Conservation (phyloP, 1,284 basidiomycete genomes). For the Leccinum variabile region DNA sequence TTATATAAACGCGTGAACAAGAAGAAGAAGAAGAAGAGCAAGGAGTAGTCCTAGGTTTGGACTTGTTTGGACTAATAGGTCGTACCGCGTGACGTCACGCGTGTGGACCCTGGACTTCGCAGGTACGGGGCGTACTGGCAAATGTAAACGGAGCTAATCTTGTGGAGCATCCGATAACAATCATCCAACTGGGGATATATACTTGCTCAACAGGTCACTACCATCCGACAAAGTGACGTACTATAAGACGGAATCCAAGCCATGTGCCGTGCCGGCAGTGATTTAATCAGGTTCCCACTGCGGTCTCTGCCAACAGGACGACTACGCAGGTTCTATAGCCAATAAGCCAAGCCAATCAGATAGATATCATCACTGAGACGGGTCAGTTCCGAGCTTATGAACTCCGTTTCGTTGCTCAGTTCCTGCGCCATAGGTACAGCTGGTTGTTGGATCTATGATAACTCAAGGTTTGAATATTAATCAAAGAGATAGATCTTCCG, state of each 20-base stretch:
- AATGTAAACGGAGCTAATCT: not conserved
- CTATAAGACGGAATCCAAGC: not conserved
- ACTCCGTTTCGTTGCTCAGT: slow-evolving; percentile 2
- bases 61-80: slow-evolving; percentile 8
- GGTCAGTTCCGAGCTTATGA: slow-evolving; percentile 1
- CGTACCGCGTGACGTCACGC: slow-evolving; percentile 26
- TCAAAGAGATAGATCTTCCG: not conserved
- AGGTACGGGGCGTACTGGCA: not conserved
- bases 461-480: not conserved
- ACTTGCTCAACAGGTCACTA: not conserved
- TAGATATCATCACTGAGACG: not conserved
- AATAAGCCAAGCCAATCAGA: not conserved
- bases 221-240: slow-evolving; percentile 2
- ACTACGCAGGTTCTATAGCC: not conserved
- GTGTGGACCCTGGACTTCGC: not conserved
- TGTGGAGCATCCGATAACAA: slow-evolving; percentile 9
- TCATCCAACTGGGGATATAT: not conserved
- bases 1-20: slow-evolving; percentile 17
- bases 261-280: not conserved
- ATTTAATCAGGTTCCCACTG: not conserved
- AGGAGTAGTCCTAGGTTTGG: slow-evolving; percentile 9
- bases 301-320: not conserved
- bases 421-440: not conserved
- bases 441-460: not conserved
- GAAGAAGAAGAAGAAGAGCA: not conserved